Evolutionary conservation across 768 basidiomycete species (phyloP), one percentile per base, ranked within the genome.

Genomic region (Leccinum truebloodii): DNA sequence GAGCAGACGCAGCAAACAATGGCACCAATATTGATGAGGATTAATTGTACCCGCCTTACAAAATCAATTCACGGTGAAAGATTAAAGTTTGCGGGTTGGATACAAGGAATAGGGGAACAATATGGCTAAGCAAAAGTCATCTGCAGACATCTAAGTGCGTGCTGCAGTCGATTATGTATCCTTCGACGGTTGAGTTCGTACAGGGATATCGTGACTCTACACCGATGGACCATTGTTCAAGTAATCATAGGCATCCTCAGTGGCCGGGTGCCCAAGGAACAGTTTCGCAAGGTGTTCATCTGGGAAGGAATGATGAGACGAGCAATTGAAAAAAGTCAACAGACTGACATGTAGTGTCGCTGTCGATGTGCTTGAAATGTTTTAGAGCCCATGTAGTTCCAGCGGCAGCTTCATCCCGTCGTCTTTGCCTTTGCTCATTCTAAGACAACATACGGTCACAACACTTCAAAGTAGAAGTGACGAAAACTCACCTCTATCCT

Each of bases 361-460:
- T 80, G 10, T 86, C 86, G 30, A 89, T 76, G 65, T 85, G 83
- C 35, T 75, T 76, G 69, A 98, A 98, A 68, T 94, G 90, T 73
- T 86, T 88, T 62, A 92, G 73, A 59, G 81, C 69, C 93, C 94
- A 96, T 1, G 81, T 77, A 10, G 81, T 85, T 2, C 85, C 87
- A n/a, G 81, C 86, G 0, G 89, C 86, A 8, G 69, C 66, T 73
- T 98, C 96, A 63, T 95, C 92, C 68, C 86, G 88, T 62, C 96
- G 80, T 74, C 84, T 81, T 76, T 96, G 93, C 59, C 96, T 82
- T 77, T 97, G 94, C 35, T 95, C 91, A 65, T 96, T 97, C 94
- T 96, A 64, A 34, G 28, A 56, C 52, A 26, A 51, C 28, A 52
- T n/a, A n/a, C 30, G 7, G 26, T 63, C 16, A 63, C 5, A 2